phyloP scores from a whole-genome alignment of 2,329 filamentous ascomycete species.

The Niveomyces coronatus region DNA sequence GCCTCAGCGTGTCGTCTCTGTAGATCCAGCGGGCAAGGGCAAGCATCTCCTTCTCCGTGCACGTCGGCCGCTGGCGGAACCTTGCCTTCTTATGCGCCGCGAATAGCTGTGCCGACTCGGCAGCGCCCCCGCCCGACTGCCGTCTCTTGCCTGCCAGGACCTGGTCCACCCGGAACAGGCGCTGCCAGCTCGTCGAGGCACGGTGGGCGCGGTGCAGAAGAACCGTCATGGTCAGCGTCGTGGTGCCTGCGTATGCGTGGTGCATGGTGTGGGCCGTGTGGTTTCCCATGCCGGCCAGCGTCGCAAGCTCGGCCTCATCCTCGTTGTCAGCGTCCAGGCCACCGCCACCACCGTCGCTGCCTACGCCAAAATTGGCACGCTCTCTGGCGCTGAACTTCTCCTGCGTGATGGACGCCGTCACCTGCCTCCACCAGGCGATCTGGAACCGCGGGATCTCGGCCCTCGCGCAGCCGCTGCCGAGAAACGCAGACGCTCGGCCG shows the following conservation, averaged over 20 bases:
- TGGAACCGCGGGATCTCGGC: slow-evolving; percentile 7
- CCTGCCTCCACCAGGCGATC: slow-evolving; percentile 8
- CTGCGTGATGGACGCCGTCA: slow-evolving; percentile 5
- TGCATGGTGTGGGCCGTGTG: slow-evolving; percentile 6
- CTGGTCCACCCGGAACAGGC: slow-evolving; percentile 5
- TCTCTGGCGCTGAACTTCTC: slow-evolving; percentile 9
- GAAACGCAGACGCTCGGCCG: neutral
- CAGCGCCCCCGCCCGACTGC: neutral
- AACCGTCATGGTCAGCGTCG: slow-evolving; percentile 8
- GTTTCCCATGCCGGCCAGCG: slow-evolving; percentile 7
- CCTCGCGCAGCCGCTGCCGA: slow-evolving; percentile 2
- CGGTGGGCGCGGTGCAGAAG: slow-evolving; percentile 3
- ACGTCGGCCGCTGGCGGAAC: neutral
- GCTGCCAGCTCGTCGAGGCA: slow-evolving; percentile 6
- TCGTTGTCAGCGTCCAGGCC: slow-evolving; percentile 2
- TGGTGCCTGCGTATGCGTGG: slow-evolving; percentile 6
- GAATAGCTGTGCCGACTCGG: neutral
- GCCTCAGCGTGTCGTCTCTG: neutral
- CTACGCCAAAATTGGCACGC: slow-evolving; percentile 9
- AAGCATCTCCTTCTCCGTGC: neutral
- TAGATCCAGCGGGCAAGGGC: neutral
- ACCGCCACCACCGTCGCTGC: slow-evolving; percentile 1
- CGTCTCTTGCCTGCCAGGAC: slow-evolving; percentile 1
- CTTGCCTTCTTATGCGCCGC: neutral
- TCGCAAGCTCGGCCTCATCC: slow-evolving; percentile 1